Percentiles rank a stretch among this genome's conserved stretches.
Evolutionary conservation across 2,329 filamentous ascomycete species (phyloP).

Genomic region (Claviceps capensis): DNA sequence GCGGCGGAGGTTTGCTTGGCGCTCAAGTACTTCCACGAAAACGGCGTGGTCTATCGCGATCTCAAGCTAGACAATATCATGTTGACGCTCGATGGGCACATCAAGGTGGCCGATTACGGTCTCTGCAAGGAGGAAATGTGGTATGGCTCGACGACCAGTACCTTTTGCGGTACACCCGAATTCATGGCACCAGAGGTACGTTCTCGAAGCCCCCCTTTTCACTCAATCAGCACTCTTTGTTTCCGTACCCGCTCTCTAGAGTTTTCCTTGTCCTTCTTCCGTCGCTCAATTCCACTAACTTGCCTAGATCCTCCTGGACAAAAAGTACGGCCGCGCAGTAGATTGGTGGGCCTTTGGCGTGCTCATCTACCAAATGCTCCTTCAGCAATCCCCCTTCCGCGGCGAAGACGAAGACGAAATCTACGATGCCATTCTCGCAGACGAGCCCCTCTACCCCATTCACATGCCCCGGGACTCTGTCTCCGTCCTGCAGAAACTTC

Average conservation of each 20-base stretch:
- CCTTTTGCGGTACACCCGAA: slow-evolving; percentile 97
- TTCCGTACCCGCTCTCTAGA: too few species aligned
- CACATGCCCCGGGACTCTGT: slow-evolving; percentile 98
- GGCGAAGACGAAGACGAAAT: slow-evolving; percentile 99
- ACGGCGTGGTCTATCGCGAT: slow-evolving; percentile 97
- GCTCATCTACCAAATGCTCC: slow-evolving; percentile 97
- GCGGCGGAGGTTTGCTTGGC: slow-evolving; percentile 94
- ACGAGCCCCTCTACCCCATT: slow-evolving; percentile 94
- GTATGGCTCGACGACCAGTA: slow-evolving; percentile 93
- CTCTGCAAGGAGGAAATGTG: slow-evolving; percentile 99
- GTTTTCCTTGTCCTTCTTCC: not conserved
- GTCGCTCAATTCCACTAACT: not conserved
- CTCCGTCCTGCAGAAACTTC: slow-evolving; percentile 90
- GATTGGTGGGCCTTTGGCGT: slow-evolving; percentile 99
- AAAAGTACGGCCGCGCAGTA: slow-evolving; percentile 93
- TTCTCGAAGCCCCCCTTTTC: not conserved
- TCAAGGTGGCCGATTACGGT: slow-evolving; percentile 98
- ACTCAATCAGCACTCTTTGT: not conserved
- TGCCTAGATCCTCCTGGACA: slow-evolving; percentile 76
- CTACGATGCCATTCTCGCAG: slow-evolving; percentile 93
- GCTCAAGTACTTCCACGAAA: slow-evolving; percentile 98
- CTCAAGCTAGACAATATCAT: slow-evolving; percentile 89
- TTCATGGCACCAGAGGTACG: slow-evolving; percentile 96
- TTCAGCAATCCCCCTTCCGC: slow-evolving; percentile 96
- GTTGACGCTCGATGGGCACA: slow-evolving; percentile 86